These are phyloP conservation scores for Neocatenulostroma microsporum DNA, from an alignment of 2,329 filamentous ascomycete species.

Conservation along the genomic window DNA sequence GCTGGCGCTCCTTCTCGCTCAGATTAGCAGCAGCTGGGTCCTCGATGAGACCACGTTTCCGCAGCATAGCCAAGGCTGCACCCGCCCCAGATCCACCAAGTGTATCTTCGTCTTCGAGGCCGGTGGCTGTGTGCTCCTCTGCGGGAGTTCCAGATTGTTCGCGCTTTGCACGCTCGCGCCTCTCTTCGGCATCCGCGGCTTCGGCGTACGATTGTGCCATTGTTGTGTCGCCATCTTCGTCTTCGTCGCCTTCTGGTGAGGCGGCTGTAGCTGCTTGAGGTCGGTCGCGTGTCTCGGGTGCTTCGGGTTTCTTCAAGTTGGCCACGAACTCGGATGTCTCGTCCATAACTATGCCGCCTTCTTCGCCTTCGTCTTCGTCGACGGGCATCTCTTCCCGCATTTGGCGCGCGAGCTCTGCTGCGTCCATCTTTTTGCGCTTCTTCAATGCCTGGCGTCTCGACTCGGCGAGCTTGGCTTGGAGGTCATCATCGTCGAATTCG, in stretches of 20 bases:
- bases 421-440: constrained; percentile 78
- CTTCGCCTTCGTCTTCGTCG: constrained; percentile 48
- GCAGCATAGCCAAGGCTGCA: constrained; percentile 71
- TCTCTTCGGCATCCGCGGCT: constrained; percentile 43
- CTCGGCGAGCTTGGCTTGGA: constrained; percentile 77
- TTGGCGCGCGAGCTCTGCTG: constrained; percentile 79
- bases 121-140: constrained; percentile 54
- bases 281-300: constrained; percentile 39
- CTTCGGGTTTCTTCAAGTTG: constrained; percentile 61
- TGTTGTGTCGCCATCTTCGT: constrained; percentile 38
- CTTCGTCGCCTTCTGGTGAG: constrained; percentile 41
- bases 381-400: constrained; percentile 61
- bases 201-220: constrained; percentile 29
- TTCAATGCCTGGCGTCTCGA: constrained; percentile 79
- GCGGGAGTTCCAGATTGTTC: constrained; percentile 32
- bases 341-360: constrained; percentile 73
- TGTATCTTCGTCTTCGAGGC: constrained; percentile 77
- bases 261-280: constrained; percentile 18
- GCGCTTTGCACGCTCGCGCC: constrained; percentile 33
- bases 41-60: constrained; percentile 74
- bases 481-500: constrained; percentile 80
- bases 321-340: constrained; percentile 94
- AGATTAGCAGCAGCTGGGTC: constrained; percentile 48
- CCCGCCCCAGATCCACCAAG: constrained; percentile 67
- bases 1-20: constrained; percentile 50